These are phyloP conservation scores for Alternaria sp. DNA, from an alignment of 2,329 filamentous ascomycete genomes.

Conservation along the genomic window DNA sequence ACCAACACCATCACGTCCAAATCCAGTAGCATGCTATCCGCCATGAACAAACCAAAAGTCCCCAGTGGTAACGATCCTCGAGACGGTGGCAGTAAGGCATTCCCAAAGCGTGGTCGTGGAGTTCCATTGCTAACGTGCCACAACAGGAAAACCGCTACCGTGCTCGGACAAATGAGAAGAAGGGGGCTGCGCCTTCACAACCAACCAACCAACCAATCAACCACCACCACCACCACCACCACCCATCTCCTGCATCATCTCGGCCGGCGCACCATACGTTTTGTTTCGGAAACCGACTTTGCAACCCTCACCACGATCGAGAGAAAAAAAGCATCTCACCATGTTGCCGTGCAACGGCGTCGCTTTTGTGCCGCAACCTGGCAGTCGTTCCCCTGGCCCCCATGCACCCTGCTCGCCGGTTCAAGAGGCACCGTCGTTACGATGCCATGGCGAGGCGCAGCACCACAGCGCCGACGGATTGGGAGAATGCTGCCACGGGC, in stretches of 20 bases:
- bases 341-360: constrained; percentile 17
- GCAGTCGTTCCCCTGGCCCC: constrained; percentile 10
- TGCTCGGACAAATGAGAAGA: constrained; percentile 27
- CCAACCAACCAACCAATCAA: constrained; percentile 11
- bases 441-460: constrained; percentile 34
- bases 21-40: constrained; percentile 22
- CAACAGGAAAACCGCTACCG: constrained; percentile 29
- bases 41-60: constrained; percentile 29
- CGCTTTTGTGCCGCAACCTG: constrained; percentile 16
- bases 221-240: not conserved
- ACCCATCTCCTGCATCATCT: constrained; percentile 18
- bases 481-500: constrained; percentile 34
- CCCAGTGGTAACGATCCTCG: constrained; percentile 10
- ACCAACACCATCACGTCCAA: constrained; percentile 13
- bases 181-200: constrained; percentile 22
- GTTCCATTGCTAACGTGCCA: constrained; percentile 15
- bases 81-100: constrained; percentile 38
- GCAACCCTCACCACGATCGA: constrained; percentile 11
- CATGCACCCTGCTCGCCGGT: constrained; percentile 5
- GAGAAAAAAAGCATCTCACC: constrained; percentile 11
- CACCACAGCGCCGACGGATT: constrained; percentile 20
- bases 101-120: not conserved
- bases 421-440: constrained; percentile 19
- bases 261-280: constrained; percentile 34
- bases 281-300: constrained; percentile 22